A percentile compares a stretch with the other conserved stretches of the same genome.
Conservation (phyloP, 345 rosid genomes). For the Aurinia saxatilis region DNA sequence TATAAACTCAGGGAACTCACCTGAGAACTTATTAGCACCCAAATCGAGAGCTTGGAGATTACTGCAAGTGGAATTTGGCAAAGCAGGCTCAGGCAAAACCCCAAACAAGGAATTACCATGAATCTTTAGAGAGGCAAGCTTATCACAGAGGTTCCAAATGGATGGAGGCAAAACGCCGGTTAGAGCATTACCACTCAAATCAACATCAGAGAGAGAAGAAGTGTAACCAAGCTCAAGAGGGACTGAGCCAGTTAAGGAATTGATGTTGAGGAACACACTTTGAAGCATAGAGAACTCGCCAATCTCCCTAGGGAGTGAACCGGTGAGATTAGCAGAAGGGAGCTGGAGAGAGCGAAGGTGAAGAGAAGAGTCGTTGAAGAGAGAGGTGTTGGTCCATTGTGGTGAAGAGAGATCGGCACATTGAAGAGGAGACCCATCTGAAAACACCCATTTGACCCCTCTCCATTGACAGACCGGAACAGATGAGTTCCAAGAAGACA, state of each 20-base stretch:
- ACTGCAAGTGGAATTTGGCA: conserved; percentile 70
- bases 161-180: conserved; percentile 75
- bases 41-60: conserved; percentile 71
- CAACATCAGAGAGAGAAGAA: conserved; percentile 72
- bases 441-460: conserved; percentile 90
- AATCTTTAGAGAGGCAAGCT: conserved; percentile 54
- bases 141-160: conserved; percentile 87
- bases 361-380: conserved; percentile 64
- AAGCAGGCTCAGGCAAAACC: conserved; percentile 65
- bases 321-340: conserved; percentile 94
- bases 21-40: conserved; percentile 71
- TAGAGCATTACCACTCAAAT: conserved; percentile 57
- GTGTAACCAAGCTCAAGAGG: conserved; percentile 94
- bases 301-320: conserved; percentile 83
- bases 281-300: conserved; percentile 86
- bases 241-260: conserved; percentile 66
- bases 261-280: conserved; percentile 70
- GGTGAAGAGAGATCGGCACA: conserved; percentile 60
- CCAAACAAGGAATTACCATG: conserved; percentile 68
- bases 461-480: conserved; percentile 95
- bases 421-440: conserved; percentile 49
- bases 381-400: conserved; percentile 60
- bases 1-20: conserved; percentile 69
- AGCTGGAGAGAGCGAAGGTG: conserved; percentile 66
- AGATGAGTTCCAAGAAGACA: conserved; percentile 86